phyloP scores from a whole-genome alignment of 2,329 filamentous ascomycete species.

The Septoria linicola region DNA sequence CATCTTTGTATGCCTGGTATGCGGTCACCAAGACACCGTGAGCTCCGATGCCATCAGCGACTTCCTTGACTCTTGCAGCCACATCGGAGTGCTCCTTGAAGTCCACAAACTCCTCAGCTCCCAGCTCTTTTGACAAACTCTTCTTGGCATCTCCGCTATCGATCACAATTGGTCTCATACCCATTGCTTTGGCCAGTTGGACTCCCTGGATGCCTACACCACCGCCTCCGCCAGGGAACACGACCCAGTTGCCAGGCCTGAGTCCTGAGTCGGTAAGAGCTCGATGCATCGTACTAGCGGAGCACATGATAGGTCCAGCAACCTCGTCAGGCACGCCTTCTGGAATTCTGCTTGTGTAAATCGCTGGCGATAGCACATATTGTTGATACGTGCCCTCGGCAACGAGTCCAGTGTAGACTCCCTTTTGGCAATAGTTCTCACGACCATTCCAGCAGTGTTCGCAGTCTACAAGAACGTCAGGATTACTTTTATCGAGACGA shows the following conservation, averaged over 20 bases:
- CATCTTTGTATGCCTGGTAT: constrained; percentile 40
- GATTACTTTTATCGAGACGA: too few species aligned
- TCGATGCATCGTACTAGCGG: constrained; percentile 57
- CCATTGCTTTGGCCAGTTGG: constrained; percentile 50
- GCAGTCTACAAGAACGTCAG: constrained; percentile 5
- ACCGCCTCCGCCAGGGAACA: constrained; percentile 56
- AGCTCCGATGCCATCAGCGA: constrained; percentile 49
- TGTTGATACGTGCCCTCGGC: constrained; percentile 56
- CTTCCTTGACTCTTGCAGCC: constrained; percentile 46
- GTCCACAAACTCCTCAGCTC: constrained; percentile 58
- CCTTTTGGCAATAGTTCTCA: constrained; percentile 54
- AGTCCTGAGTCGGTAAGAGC: constrained; percentile 54
- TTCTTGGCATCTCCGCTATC: constrained; percentile 53
- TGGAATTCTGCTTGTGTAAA: constrained; percentile 56
- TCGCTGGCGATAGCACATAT: constrained; percentile 58
- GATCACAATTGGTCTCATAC: constrained; percentile 56
- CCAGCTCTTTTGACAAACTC: constrained; percentile 49
- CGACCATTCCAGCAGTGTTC: constrained; percentile 50
- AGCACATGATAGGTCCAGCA: constrained; percentile 62
- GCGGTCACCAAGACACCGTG: constrained; percentile 46
- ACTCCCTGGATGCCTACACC: constrained; percentile 60
- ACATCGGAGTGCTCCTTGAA: constrained; percentile 47
- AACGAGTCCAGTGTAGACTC: constrained; percentile 47
- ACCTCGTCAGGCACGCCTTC: constrained; percentile 55
- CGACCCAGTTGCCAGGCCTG: constrained; percentile 54